Base-by-base conservation (phyloP, 2,329 filamentous ascomycete genomes). In the Neofusicoccum kwambonambiense region DNA sequence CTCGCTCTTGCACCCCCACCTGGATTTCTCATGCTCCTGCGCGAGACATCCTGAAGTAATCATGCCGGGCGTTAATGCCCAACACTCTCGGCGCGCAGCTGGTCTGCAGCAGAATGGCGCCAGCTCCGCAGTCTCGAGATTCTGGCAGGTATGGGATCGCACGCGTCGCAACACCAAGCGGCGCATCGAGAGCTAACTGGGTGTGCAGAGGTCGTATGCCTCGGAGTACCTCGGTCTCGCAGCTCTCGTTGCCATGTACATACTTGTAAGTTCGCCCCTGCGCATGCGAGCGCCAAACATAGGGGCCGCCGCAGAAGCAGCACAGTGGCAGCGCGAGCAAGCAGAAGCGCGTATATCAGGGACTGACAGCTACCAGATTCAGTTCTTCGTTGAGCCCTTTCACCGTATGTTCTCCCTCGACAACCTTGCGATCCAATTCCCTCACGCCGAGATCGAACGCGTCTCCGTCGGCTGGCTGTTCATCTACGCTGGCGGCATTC, bases 351-450 rank as follows among this genome's bases (percentile, higher is more conserved):
- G 42, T 44, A 17, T 44, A 44, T 2, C 42, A 15, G 39, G 3
- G 9, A 17, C 60, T 67, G 57, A 64, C 50, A 54, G 67, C 54
- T 45, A 47, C 22, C 73, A 91, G 85, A 83, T 92, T 49, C 83
- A 87, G 77, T 80, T 90, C 71, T 83, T 90, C 69, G 84, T 91
- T 70, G 88, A 89, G 67, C 95, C 95, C 0, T 98, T 98, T 76
- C 93, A 98, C 76, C 92, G 92, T 79, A 90, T 97, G 87, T 98
- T 99, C 80, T 90, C 87, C 68, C 86, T 98, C 67, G 90, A 93
- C 75, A 92, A 98, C 75, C 84, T 91, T 27, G 83, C 87, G 57
- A 92, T 98, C 66, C 89, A 92, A 68, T 97, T 90, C 73, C 95
- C 95, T 0, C 90, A 96, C 78, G 92, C 95, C 22, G 83, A 90